Conservation (phyloP, 2,329 filamentous ascomycete genomes). For the Elsinoe ampelina region DNA sequence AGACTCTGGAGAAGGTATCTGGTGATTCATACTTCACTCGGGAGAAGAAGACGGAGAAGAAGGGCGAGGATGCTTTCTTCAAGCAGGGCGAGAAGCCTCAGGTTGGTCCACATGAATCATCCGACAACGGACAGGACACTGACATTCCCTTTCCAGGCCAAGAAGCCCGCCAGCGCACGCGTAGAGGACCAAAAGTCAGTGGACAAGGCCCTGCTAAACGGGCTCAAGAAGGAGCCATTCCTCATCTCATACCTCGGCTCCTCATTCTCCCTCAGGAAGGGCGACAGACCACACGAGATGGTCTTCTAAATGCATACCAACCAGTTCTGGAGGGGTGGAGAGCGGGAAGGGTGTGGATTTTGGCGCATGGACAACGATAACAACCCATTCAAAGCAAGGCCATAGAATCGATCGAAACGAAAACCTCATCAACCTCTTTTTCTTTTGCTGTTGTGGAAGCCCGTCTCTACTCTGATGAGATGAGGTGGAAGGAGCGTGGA, state of each 20-base stretch:
- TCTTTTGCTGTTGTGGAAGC: slow-evolving; percentile 5
- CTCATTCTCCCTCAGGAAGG: slow-evolving; percentile 97
- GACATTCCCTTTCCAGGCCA: slow-evolving; percentile 30
- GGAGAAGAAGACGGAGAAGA: slow-evolving; percentile 93
- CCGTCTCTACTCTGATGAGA: background rate
- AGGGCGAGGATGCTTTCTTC: slow-evolving; percentile 97
- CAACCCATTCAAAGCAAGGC: slow-evolving; percentile 11
- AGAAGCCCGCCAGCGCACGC: slow-evolving; percentile 91
- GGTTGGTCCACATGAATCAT: slow-evolving; percentile 48
- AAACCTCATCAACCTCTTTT: background rate
- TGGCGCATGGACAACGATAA: slow-evolving; percentile 6
- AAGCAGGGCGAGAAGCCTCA: slow-evolving; percentile 96
- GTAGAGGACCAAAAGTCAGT: slow-evolving; percentile 97
- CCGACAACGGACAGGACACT: background rate
- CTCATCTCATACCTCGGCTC: slow-evolving; percentile 88
- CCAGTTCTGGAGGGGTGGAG: background rate
- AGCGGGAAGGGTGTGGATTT: background rate
- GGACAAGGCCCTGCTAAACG: slow-evolving; percentile 89
- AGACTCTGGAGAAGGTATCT: slow-evolving; percentile 68
- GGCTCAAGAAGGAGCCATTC: slow-evolving; percentile 97
- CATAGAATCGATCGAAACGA: background rate
- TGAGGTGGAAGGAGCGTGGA: background rate
- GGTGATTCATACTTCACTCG: slow-evolving; percentile 85
- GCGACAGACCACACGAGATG: slow-evolving; percentile 99
- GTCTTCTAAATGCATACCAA: slow-evolving; percentile 64